Base-by-base conservation (phyloP, 495 filamentous ascomycete genomes). In the Niebla homalea region DNA sequence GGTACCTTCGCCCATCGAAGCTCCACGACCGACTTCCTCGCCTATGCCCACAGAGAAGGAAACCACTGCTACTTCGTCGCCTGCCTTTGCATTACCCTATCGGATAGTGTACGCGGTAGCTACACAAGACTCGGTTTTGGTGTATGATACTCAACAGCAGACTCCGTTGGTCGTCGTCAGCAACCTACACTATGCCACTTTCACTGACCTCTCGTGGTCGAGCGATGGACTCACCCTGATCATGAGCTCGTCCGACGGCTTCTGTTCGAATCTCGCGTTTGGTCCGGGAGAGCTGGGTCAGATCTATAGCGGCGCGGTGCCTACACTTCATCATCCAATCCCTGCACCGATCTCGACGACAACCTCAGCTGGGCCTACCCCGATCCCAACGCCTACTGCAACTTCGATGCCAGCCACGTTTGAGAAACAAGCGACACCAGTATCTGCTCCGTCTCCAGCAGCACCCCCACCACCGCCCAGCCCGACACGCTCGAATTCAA, bases 81-180 rank as follows among this genome's bases (percentile, higher is more conserved):
- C 85, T 1, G 82, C 83, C 1, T 97, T 99, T 63, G 72, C 79
- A 1, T 69, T 97, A 36, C 86, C 88, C 1, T 96, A 99, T 62
- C 85, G 93, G 14, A 84, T 97, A 63, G 79, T 97, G 0, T 99
- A 97, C 68, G 92, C 89, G 5, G 92, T 99, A 41, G 93, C 92
- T 15, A 99, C 93, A 0, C 89, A 96, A 62, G 93, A 99, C 64
- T 85, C 93, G 0, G 81, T 99, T n/a, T 67, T 94, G 35, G 74
- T 99, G 25, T 97, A 97, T 64, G 93, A 99, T 62, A 99, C 93
- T 0, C 93, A 99, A 59, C 93, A 99, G 57, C 80, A 87, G 53
- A 92, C 87, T 3, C 92, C 93, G 4, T 70, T 99, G 23, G 92
- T 85, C 64, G 69, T 95, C 16, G 88, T 97, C 19, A 96, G 87